Evolutionary conservation across 73 alveolate genomes (phyloP).

Genomic region (Diophrys appendiculata): DNA sequence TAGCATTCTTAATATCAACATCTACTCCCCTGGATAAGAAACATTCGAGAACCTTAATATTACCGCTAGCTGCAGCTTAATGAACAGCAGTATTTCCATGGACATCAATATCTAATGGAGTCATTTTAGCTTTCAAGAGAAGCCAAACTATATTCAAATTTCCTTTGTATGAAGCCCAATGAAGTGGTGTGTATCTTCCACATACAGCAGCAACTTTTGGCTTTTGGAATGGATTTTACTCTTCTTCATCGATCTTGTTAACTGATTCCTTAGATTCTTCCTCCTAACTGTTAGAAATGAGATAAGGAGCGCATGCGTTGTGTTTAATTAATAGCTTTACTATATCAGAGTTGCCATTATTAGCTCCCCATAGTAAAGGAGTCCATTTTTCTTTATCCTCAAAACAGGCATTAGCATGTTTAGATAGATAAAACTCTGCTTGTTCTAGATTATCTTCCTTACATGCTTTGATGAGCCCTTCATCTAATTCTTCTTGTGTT

Average conservation of each 20-base stretch:
- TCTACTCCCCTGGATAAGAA: slow-evolving; percentile 83
- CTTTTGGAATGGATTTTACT: slow-evolving; percentile 64
- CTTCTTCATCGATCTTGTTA: slow-evolving; percentile 31
- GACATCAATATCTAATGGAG: slow-evolving; percentile 77
- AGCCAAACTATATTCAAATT: slow-evolving; percentile 69
- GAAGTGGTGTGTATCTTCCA: slow-evolving; percentile 83
- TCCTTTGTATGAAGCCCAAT: slow-evolving; percentile 87
- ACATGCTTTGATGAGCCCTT: slow-evolving; percentile 50
- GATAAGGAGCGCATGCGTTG: slow-evolving; percentile 55
- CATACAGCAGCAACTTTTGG: slow-evolving; percentile 70
- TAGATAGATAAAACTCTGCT: slow-evolving; percentile 24
- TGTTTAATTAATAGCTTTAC: slow-evolving; percentile 49
- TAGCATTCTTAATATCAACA: slow-evolving; percentile 73
- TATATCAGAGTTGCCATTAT: slow-evolving; percentile 51
- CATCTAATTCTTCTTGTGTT: slow-evolving; percentile 33
- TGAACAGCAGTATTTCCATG: slow-evolving; percentile 84
- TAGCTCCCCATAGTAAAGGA: slow-evolving; percentile 73
- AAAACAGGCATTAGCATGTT: slow-evolving; percentile 20
- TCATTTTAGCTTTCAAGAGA: slow-evolving; percentile 61
- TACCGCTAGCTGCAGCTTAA: slow-evolving; percentile 80
- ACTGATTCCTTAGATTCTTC: slow-evolving; percentile 11
- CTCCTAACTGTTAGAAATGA: slow-evolving; percentile 41
- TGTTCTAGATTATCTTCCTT: slow-evolving; percentile 41
- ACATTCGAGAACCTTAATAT: slow-evolving; percentile 66
- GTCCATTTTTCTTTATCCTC: slow-evolving; percentile 59